Evolutionary conservation across 495 filamentous ascomycete genomes (phyloP).

Genomic region (Geoglossum glabrum): DNA sequence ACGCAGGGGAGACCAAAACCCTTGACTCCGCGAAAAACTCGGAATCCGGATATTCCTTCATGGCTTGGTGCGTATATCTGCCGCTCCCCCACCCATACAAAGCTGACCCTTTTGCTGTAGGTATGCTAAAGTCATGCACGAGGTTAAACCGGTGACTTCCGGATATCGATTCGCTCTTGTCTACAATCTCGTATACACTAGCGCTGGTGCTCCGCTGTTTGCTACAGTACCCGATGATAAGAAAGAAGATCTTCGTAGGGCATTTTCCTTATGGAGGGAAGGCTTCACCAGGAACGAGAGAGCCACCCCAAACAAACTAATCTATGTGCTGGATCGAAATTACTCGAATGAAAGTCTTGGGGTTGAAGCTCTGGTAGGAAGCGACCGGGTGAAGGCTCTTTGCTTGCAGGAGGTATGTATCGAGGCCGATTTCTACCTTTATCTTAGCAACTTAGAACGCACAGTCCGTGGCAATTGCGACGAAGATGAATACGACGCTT

Average conservation of each 20-base stretch:
- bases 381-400: not conserved
- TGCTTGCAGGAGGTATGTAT: not conserved
- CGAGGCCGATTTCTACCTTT: not conserved
- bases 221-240: not conserved
- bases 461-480: not conserved
- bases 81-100: not conserved
- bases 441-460: not conserved
- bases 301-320: not conserved
- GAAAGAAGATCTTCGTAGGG: not conserved
- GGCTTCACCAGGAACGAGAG: not conserved
- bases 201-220: not conserved
- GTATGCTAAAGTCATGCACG: constrained; percentile 34
- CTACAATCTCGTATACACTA: constrained; percentile 29
- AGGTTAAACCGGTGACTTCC: constrained; percentile 27
- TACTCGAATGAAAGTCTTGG: not conserved
- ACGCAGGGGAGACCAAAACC: constrained; percentile 17
- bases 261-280: not conserved
- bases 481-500: not conserved
- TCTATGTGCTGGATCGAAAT: not conserved
- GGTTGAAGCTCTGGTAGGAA: not conserved
- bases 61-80: not conserved
- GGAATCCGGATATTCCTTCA: not conserved
- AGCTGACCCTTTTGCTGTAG: constrained; percentile 3
- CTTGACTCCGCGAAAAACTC: constrained; percentile 11
- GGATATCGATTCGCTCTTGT: constrained; percentile 32